Evolutionary conservation across 2,329 filamentous ascomycete genomes (phyloP), one percentile per base, ranked within the genome.

Genomic region (Nothomitra cinnamomea): DNA sequence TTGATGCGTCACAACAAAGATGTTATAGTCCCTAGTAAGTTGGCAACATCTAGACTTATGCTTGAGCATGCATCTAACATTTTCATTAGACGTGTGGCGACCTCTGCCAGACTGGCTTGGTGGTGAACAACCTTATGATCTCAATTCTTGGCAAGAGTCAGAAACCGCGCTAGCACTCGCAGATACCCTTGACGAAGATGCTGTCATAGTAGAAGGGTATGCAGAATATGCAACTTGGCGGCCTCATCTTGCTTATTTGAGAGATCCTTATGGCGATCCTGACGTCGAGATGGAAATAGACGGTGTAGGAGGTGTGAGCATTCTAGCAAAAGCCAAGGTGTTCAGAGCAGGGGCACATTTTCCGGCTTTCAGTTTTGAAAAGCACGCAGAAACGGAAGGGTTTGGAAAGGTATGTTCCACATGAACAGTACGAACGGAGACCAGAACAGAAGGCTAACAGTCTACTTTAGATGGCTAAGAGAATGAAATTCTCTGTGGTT

Each of bases 221-320:
- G 92, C 92, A 56, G 92, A 98, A 70, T 98, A 98, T 66, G 92
- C 92, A 19, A 98, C 92, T 1, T 98, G 92, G 92, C 78, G 92
- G 59, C 92, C 92, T 42, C 92, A 98, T 75, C 75, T 98, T 63
- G 92, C 92, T 42, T 98, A 98, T 65, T 78, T 98, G 6, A 84
- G 92, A 56, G 92, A 98, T 65, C 92, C 92, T 1, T 96, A 94
- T 62, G 92, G 92, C 40, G 92, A 98, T 64, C 90, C 90, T 19
- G 92, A 98, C 65, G 95, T 96, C 83, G 92, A 98, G 66, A 96
- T 98, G 92, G 92, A 98, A 63, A 90, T 98, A 61, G 92, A 98
- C 61, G 92, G 92, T 59, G 89, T 98, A 48, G 90, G 92, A 51
- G 92, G 92, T 69, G 92, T 98, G 61, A 95, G 88, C 70, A 98